Base-by-base conservation (phyloP, 148 eudicot species). In the Agrostemma githago region DNA sequence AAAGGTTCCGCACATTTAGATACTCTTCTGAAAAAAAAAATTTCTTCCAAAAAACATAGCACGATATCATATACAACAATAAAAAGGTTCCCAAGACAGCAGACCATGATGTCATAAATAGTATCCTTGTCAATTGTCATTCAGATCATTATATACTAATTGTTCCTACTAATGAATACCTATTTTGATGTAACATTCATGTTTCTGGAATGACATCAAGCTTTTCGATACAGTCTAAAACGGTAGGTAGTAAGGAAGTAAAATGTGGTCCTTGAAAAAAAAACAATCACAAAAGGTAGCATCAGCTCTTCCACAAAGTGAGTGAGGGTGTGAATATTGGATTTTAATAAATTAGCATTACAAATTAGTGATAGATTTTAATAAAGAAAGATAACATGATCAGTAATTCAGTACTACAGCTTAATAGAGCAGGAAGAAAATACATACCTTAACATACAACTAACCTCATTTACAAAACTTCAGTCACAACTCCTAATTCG, bases 171-270 rank as follows among this genome's bases (percentile, higher is more conserved):
- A 71, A 73, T 34, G 2, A 8, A 42, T 77, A 90, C 99, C 99
- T 85, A 97, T 89, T 84, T 88, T 86, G 79, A 95, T 84, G 83
- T 87, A 95, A 89, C 96, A 92, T 77, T 95, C 99, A 56, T 95
- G 99, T 82, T 74, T 84, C 81, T 86, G 92, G 73, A 84, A 95
- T 70, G 88, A 80, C n/a, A 79, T 82, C 73, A 69, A 95, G 76
- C 89, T 95, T 75, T 87, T 80, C 20, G 97, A 86, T 57, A 80
- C 88, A 92, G 81, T 92, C 93, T 73, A 95, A 79, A 57, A 89
- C 88, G 73, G 84, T 83, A 7, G 99, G 99, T 80, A 95, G 80
- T 41, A 87, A 40, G 34, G 88, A 41, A 54, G 86, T 75, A 78
- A 95, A 89, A 70, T 90, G 89, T 74, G 83, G 89, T 12, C 97